Evolutionary conservation across 164 flowering plant genomes (phyloP).

Genomic region (Chimonanthus salicifolius): DNA sequence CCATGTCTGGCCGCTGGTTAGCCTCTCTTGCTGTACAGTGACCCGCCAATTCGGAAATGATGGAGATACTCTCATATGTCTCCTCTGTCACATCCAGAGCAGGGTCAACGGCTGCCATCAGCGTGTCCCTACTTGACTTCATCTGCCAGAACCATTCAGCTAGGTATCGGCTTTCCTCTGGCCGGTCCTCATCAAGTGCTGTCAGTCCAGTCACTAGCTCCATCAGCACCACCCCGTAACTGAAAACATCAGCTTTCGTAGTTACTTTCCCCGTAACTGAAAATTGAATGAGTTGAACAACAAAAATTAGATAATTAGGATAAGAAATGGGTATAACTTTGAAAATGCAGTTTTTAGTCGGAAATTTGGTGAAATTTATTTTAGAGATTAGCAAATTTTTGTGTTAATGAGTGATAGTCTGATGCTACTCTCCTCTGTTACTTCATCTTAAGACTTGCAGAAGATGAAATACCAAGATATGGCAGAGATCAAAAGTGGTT

Average conservation of each 20-base stretch:
- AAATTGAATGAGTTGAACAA: constrained; percentile 1
- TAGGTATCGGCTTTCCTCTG: constrained; percentile 71
- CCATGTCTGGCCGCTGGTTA: constrained; percentile 72
- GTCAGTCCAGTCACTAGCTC: constrained; percentile 70
- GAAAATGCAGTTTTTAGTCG: no score
- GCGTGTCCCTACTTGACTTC: constrained; percentile 48
- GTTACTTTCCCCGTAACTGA: constrained; percentile 80
- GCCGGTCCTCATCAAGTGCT: constrained; percentile 67
- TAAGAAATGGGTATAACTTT: no score
- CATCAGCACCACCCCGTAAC: constrained; percentile 83
- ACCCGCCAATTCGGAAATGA: constrained; percentile 70
- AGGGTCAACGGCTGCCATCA: constrained; percentile 54
- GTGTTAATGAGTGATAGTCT: no score
- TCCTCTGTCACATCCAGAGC: constrained; percentile 47
- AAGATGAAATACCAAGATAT: no score
- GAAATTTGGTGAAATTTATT: no score
- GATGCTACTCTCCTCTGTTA: no score
- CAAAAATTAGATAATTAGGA: no score
- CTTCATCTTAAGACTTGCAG: no score
- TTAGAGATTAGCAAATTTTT: no score
- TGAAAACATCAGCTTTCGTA: constrained; percentile 76
- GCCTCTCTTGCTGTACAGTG: constrained; percentile 88
- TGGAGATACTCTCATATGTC: constrained; percentile 44
- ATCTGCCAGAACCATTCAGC: constrained; percentile 69
- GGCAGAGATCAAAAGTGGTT: no score